These are phyloP conservation scores for Plasmopara halstedii DNA, from an alignment of 352 stramenopile species.

Conservation along the genomic window DNA sequence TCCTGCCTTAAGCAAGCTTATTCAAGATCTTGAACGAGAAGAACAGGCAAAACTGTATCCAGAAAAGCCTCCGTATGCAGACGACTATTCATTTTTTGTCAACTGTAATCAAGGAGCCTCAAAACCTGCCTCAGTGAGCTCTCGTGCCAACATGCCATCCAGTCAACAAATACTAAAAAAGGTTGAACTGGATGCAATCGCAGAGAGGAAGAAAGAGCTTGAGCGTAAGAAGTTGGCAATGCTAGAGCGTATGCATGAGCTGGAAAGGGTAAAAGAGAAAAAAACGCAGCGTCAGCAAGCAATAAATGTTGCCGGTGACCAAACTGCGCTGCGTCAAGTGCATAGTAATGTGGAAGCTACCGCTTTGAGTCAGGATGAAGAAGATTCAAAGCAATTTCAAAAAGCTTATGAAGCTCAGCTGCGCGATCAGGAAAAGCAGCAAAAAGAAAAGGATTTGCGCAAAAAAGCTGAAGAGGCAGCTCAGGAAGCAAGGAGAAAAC, in stretches of 20 bases:
- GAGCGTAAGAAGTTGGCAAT: conserved; percentile 48
- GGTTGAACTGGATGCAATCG: conserved; percentile 52
- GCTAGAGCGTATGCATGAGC: conserved; percentile 39
- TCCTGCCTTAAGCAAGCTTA: conserved; percentile 58
- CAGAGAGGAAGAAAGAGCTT: conserved; percentile 43
- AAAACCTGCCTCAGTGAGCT: neutral
- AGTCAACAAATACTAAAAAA: conserved; percentile 16
- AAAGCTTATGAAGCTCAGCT: conserved; percentile 28
- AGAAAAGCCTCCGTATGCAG: conserved; percentile 40
- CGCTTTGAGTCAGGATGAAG: conserved; percentile 25
- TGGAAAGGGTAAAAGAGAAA: conserved; percentile 45
- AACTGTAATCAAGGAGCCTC: conserved; percentile 28
- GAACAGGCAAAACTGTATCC: conserved; percentile 65
- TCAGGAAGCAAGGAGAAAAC: conserved; percentile 23
- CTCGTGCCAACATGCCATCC: neutral
- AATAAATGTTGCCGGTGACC: conserved; percentile 28
- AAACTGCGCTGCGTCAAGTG: conserved; percentile 15
- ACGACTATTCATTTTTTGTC: conserved; percentile 68
- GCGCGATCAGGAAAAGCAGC: conserved; percentile 27
- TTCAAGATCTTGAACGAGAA: conserved; percentile 48
- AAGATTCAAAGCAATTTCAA: conserved; percentile 25
- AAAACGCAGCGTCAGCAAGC: conserved; percentile 33
- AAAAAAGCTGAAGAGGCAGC: conserved; percentile 30
- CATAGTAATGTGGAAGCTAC: conserved; percentile 14
- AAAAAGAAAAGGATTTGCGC: conserved; percentile 40